phyloP scores from a whole-genome alignment of 805 yeast genomes.

The Pichia occidentalis region DNA sequence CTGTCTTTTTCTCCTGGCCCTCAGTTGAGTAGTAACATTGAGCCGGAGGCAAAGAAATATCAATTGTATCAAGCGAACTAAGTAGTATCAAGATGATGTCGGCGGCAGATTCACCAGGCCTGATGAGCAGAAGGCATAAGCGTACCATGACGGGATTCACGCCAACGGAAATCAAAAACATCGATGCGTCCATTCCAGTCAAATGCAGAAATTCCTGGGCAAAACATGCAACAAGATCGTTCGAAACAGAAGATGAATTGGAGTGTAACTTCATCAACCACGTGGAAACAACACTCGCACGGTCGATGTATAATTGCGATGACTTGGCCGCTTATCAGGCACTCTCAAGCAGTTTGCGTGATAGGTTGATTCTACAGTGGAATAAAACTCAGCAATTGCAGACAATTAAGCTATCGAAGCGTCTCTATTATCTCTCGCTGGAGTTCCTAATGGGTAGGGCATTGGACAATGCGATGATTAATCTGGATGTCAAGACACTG shows the following conservation, averaged over 20 bases:
- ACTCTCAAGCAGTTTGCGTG: slow-evolving; percentile 70
- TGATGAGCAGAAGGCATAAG: slow-evolving; percentile 36
- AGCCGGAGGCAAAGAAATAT: no score
- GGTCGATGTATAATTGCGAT: slow-evolving; percentile 89
- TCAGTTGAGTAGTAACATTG: no score
- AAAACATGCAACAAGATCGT: slow-evolving; percentile 52
- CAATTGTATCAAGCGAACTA: no score
- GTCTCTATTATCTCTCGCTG: slow-evolving; percentile 79
- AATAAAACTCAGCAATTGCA: slow-evolving; percentile 88
- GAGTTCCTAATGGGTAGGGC: slow-evolving; percentile 95
- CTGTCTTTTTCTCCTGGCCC: no score
- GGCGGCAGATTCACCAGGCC: slow-evolving; percentile 2
- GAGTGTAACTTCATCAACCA: slow-evolving; percentile 69
- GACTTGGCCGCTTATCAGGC: slow-evolving; percentile 91
- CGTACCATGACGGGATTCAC: slow-evolving; percentile 87
- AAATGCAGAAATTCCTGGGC: slow-evolving; percentile 74
- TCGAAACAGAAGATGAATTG: slow-evolving; percentile 47
- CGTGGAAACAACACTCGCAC: slow-evolving; percentile 87
- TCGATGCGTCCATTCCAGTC: slow-evolving; percentile 76
- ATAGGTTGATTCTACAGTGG: slow-evolving; percentile 79
- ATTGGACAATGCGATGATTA: slow-evolving; percentile 86
- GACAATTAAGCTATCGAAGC: slow-evolving; percentile 74
- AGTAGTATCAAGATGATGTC: slow-evolving; percentile 9
- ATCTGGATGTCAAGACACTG: slow-evolving; percentile 59
- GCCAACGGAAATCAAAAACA: slow-evolving; percentile 78